These are phyloP conservation scores for Coemansia sp. DNA, from an alignment of 192 early-diverging fungal genomes.

Conservation along the genomic window DNA sequence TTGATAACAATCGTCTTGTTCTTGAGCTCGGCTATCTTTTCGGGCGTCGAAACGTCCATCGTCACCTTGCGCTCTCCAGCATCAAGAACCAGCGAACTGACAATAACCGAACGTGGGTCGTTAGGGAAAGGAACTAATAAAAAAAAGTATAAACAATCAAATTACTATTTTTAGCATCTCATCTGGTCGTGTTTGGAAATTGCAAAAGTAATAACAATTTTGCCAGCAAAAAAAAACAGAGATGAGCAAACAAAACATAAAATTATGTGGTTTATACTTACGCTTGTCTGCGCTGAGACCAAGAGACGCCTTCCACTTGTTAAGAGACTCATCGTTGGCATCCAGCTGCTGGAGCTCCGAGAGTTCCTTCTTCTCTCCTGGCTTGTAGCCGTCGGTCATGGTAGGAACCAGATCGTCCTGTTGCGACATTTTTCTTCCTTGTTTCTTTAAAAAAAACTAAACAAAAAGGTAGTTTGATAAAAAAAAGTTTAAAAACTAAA, in stretches of 20 bases:
- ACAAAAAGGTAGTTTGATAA: background rate
- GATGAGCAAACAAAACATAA: background rate
- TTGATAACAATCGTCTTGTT: constrained; percentile 84
- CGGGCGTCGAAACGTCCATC: constrained; percentile 58
- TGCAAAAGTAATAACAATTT: constrained; percentile 3
- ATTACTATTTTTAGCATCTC: background rate
- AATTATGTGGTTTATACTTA: constrained; percentile 20
- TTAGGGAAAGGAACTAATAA: constrained; percentile 51
- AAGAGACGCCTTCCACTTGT: constrained; percentile 96
- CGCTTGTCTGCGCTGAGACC: constrained; percentile 66
- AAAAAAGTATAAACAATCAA: background rate
- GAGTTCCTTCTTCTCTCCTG: constrained; percentile 88
- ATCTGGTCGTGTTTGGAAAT: constrained; percentile 1
- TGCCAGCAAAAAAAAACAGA: constrained; percentile 8
- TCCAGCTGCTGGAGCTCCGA: constrained; percentile 84
- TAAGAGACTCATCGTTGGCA: constrained; percentile 87
- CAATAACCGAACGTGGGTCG: constrained; percentile 62
- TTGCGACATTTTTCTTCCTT: constrained; percentile 22
- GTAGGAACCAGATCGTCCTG: constrained; percentile 66
- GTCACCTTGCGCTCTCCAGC: constrained; percentile 21
- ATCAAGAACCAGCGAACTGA: constrained; percentile 43
- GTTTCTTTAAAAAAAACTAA: background rate
- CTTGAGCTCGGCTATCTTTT: constrained; percentile 68
- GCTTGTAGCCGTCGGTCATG: constrained; percentile 84
- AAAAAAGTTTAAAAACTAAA: constrained; percentile 3